Conservation (phyloP, 2,329 filamentous ascomycete species). For the Ceratocystis variospora region DNA sequence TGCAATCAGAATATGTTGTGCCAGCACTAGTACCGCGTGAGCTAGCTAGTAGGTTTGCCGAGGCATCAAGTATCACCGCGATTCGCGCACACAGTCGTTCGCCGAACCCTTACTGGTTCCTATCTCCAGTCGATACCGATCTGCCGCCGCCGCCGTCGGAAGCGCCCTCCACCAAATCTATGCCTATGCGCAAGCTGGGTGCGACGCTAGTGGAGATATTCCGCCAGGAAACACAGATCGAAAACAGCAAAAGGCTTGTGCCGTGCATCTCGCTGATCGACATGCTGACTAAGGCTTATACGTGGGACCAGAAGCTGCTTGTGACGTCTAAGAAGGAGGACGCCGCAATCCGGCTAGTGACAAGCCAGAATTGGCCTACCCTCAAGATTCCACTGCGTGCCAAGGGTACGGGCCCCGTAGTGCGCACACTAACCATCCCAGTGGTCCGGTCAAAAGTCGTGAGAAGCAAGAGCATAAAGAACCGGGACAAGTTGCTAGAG, state of each 20-base stretch:
- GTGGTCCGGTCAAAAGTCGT: neutral
- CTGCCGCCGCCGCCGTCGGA: neutral
- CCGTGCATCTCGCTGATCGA: constrained; percentile 11
- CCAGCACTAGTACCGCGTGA: constrained; percentile 17
- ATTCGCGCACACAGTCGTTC: neutral
- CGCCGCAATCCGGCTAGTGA: neutral
- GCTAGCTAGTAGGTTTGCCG: constrained; percentile 1
- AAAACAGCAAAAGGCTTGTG: neutral
- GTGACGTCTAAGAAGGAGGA: neutral
- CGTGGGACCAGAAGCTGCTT: constrained; percentile 10
- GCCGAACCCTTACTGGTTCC: neutral
- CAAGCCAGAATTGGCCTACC: constrained; percentile 1
- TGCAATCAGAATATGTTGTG: constrained; percentile 12
- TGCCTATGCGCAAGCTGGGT: constrained; percentile 10
- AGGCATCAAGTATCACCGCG: neutral
- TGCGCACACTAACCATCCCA: constrained; percentile 12
- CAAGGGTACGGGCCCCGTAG: neutral
- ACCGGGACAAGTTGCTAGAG: neutral
- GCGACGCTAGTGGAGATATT: constrained; percentile 9
- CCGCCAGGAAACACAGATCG: neutral
- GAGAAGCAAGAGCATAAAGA: neutral
- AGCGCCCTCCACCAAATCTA: neutral
- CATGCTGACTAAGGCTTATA: constrained; percentile 5
- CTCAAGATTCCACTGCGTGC: neutral
- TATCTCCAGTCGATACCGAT: neutral